phyloP scores from a whole-genome alignment of 1,139 yeast genomes.

The Lodderomyces metapsilosis region DNA sequence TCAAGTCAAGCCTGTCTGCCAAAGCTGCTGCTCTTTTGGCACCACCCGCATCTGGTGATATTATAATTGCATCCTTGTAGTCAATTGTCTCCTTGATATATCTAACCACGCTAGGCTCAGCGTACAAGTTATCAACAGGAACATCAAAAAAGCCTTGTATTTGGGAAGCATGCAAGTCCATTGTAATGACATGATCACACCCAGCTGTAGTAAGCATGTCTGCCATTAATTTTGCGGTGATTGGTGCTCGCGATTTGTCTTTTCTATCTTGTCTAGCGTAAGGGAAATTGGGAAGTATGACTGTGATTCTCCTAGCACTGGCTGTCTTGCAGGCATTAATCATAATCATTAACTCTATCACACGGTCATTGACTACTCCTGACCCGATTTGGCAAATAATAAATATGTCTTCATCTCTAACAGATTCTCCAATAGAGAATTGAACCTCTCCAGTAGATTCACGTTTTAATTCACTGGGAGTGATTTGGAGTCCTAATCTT shows the following conservation, averaged over 20 bases:
- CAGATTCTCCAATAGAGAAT: conserved; percentile 80
- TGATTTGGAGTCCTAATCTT: conserved; percentile 58
- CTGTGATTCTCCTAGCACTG: conserved; percentile 76
- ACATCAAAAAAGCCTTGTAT: conserved; percentile 81
- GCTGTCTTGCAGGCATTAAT: conserved; percentile 78
- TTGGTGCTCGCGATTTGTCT: conserved; percentile 79
- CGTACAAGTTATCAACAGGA: conserved; percentile 79
- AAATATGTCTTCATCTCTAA: conserved; percentile 94
- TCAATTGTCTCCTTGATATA: conserved; percentile 58
- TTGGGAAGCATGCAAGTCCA: conserved; percentile 84
- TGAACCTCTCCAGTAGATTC: conserved; percentile 73
- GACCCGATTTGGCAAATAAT: conserved; percentile 91
- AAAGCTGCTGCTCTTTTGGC: conserved; percentile 80
- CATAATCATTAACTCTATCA: conserved; percentile 69
- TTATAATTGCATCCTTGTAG: conserved; percentile 51
- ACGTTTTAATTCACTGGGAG: conserved; percentile 66
- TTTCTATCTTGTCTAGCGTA: conserved; percentile 84
- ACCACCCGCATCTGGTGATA: conserved; percentile 83
- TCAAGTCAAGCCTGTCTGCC: conserved; percentile 73
- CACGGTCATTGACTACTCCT: conserved; percentile 67
- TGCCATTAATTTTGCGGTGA: conserved; percentile 77
- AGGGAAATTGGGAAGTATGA: conserved; percentile 77
- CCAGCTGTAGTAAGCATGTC: conserved; percentile 77
- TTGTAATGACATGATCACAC: conserved; percentile 75
- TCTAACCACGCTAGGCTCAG: conserved; percentile 73